Evolutionary conservation across 2,329 filamentous ascomycete genomes (phyloP).

Genomic region (Colletotrichum gloeosporioides): DNA sequence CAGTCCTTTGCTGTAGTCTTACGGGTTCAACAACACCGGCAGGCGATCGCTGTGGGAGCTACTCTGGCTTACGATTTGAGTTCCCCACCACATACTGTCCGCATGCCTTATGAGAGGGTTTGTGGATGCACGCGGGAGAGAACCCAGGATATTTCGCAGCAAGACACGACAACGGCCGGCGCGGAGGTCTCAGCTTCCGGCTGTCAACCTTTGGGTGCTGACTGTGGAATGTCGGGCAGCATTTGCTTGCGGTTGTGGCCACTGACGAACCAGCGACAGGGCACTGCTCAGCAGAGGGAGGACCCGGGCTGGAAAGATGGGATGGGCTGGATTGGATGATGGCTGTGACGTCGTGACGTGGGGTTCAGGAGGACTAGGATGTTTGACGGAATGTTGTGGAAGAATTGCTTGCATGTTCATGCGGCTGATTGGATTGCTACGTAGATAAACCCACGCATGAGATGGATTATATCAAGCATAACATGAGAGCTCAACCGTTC

Average conservation of each 20-base stretch:
- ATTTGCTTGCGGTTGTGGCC: not conserved
- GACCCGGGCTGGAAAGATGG: not conserved
- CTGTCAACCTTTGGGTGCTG: not conserved
- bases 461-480: not conserved
- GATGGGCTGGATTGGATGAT: conserved; percentile 2
- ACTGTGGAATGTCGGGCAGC: not conserved
- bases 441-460: not conserved
- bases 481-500: not conserved
- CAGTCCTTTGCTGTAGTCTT: not conserved
- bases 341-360: not conserved
- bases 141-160: not conserved
- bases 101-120: not conserved
- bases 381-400: not conserved
- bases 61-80: not conserved
- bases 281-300: not conserved
- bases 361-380: not conserved
- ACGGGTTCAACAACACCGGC: not conserved
- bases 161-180: not conserved
- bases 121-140: not conserved
- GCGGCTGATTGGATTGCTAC: not conserved
- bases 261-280: not conserved
- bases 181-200: not conserved
- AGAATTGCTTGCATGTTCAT: not conserved
- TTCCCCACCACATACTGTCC: not conserved
- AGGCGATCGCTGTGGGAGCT: not conserved